Evolutionary conservation across 306 rosid species (phyloP), one percentile per base, ranked within the genome.

Genomic region (Cucurbita argyrosperma): DNA sequence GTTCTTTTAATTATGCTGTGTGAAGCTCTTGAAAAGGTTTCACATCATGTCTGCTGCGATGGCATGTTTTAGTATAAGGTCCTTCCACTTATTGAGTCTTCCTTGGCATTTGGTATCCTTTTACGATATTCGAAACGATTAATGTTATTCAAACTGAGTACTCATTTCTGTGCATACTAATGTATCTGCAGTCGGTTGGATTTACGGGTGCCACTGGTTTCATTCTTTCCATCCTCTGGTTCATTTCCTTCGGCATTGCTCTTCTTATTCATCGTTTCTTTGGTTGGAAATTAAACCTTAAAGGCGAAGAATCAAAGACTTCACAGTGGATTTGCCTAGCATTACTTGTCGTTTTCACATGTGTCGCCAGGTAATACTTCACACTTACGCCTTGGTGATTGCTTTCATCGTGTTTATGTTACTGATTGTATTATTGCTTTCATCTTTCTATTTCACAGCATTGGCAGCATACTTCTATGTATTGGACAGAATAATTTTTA

Each of bases 191-290:
- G 99, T 95, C 99, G 35, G 99, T 95, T 84, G 99, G 92, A 79
- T 95, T 95, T 81, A 95, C 96, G 1, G 99, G 97, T 50, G 88
- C 86, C 0, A 83, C 89, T 66, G 99, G 91, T 77, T 91, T 95
- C 68, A 55, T 91, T 83, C 93, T 95, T 82, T 82, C 99, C 9
- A 35, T 87, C 59, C 60, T 95, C 18, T 95, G 99, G 99, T 88
- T 95, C 76, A 19, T 95, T 79, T 82, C 88, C 39, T 95, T 95
- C 78, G 99, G 97, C 56, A 56, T 85, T 79, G 89, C 92, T 38
- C 92, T 95, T 72, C 62, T 63, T 64, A 73, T 89, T 75, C 91
- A 91, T 82, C 87, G 79, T 46, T 87, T 86, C 84, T 95, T 95
- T 76, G 97, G 97, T 43, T 95, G 99, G 99, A 89, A 84, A 74